Base-by-base conservation (phyloP, 2,329 filamentous ascomycete species). In the Trichophyton schoenleinii region DNA sequence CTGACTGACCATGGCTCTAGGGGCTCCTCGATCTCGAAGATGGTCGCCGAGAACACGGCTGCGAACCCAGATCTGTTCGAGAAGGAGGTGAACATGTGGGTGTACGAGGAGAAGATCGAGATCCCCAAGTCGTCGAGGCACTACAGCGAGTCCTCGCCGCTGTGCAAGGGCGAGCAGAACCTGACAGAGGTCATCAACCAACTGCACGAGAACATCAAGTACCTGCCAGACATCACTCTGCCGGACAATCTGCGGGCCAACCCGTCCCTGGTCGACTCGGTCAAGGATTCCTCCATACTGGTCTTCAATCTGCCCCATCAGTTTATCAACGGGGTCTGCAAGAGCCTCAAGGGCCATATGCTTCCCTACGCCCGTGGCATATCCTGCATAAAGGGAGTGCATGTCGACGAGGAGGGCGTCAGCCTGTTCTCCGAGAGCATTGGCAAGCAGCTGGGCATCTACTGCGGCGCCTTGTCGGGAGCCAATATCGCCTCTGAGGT, bases 401-500 rank as follows among this genome's bases (percentile, higher is more conserved):
- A 95, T 68, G 94, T 99, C 38, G 87, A 88, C 3, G 88, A 92
- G 69, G 85, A 89, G 58, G 89, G 88, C 61, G 86, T 97, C 67
- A 86, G 86, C 69, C 82, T 99, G 60, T 96, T 99, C 78, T 95
- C 89, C 60, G 94, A 99, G 77, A 90, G 87, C 74, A 99, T 99
- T 71, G 91, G 91, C 62, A 85, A 89, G 72, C 87, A 87, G 34
- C 81, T 99, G 20, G 89, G 88, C 64, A 99, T 99, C 73, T 99
- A 99, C 80, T 96, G 91, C 70, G 94, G 94, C 70, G 92, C 94
- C 8, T 82, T 99, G 44, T 95, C 90, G 49, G 94, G 94, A 61
- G 94, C 94, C 69, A 99, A 99, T 78, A 94, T 99, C 70, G 94
- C 95, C 58, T 88, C 83, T 67, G 95, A 99, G 75, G 94, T 99